A percentile compares a stretch with the other conserved stretches of the same genome.
Evolutionary conservation across 2,329 filamentous ascomycete species (phyloP).

Genomic region (Ascochyta clinopodiicola): DNA sequence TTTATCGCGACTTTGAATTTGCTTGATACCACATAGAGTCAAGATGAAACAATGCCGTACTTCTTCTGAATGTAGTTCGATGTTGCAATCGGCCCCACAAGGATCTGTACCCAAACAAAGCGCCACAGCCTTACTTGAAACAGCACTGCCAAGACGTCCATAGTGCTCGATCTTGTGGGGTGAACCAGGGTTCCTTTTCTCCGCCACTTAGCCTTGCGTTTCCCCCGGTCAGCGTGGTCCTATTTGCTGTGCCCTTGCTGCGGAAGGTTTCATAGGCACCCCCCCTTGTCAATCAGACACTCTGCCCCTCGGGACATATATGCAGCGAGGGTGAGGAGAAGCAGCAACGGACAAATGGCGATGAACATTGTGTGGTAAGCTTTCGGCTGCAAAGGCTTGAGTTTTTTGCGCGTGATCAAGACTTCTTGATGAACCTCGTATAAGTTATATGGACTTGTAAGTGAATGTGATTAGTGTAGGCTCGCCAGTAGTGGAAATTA

Average conservation of each 20-base stretch:
- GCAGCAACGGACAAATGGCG: background rate
- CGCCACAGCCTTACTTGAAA: slow-evolving; percentile 11
- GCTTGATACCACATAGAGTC: background rate
- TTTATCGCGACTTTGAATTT: background rate
- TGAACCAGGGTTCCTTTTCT: slow-evolving; percentile 19
- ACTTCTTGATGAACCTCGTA: background rate
- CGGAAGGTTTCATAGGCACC: slow-evolving; percentile 1
- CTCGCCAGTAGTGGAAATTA: slow-evolving; percentile 26
- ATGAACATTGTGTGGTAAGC: slow-evolving; percentile 5
- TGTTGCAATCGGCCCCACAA: slow-evolving; percentile 7
- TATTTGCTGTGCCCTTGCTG: background rate
- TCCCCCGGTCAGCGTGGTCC: slow-evolving; percentile 18
- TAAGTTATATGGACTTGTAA: background rate
- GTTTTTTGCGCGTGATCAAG: slow-evolving; percentile 1
- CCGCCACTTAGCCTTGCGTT: slow-evolving; percentile 36
- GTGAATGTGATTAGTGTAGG: slow-evolving; percentile 5
- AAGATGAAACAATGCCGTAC: background rate
- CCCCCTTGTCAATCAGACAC: background rate
- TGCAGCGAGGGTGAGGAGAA: slow-evolving; percentile 12
- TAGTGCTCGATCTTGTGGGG: slow-evolving; percentile 27
- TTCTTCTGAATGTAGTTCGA: background rate
- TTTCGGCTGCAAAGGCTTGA: slow-evolving; percentile 1
- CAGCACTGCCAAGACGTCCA: slow-evolving; percentile 25
- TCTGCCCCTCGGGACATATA: slow-evolving; percentile 6
- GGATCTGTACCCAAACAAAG: background rate